phyloP scores from a whole-genome alignment of 2,329 filamentous ascomycete genomes.

The Fusarium citri region DNA sequence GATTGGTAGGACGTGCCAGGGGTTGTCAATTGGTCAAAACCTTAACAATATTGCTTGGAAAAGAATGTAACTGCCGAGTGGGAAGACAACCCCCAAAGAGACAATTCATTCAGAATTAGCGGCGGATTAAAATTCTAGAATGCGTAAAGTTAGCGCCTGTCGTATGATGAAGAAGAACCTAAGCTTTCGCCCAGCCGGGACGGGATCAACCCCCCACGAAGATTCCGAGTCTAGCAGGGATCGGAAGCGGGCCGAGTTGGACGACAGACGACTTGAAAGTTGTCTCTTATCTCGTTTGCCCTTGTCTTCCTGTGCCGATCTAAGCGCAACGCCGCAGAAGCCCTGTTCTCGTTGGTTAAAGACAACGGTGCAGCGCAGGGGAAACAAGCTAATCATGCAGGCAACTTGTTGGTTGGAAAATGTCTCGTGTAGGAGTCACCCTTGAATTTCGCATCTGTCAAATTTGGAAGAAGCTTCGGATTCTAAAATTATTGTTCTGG shows the following conservation, averaged over 20 bases:
- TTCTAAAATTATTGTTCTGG: background rate
- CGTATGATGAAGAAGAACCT: slow-evolving; percentile 12
- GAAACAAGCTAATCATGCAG: slow-evolving; percentile 4
- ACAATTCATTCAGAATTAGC: background rate
- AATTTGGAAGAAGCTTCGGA: background rate
- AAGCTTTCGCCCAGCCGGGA: slow-evolving; percentile 38
- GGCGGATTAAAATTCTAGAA: background rate
- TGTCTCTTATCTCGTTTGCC: background rate
- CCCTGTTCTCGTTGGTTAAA: background rate
- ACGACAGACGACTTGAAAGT: background rate
- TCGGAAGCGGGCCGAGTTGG: slow-evolving; percentile 8
- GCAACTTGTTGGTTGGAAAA: background rate
- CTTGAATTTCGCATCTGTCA: background rate
- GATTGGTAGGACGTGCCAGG: background rate
- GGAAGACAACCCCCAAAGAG: background rate
- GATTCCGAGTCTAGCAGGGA: slow-evolving; percentile 8
- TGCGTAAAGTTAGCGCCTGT: background rate
- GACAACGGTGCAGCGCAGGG: slow-evolving; percentile 1
- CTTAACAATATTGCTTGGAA: background rate
- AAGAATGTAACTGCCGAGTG: background rate
- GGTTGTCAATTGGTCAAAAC: background rate
- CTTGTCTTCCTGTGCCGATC: slow-evolving; percentile 3
- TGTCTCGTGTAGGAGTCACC: background rate
- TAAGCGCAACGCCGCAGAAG: slow-evolving; percentile 2
- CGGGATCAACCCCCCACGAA: slow-evolving; percentile 4